These are phyloP conservation scores for Pleurostoma richardsiae DNA, from an alignment of 2,329 filamentous ascomycete species.

Conservation along the genomic window DNA sequence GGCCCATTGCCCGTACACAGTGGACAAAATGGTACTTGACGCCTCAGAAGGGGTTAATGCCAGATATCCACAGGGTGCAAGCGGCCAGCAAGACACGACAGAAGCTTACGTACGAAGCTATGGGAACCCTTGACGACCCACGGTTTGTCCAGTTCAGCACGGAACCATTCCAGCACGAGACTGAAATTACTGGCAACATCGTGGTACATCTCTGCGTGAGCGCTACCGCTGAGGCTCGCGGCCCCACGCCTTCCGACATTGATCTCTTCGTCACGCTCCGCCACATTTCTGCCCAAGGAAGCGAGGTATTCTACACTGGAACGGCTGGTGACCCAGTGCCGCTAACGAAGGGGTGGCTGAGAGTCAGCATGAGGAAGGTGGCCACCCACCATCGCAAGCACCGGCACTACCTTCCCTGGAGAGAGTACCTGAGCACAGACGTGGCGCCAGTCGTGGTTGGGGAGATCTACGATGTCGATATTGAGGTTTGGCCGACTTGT, in stretches of 20 bases:
- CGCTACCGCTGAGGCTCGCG: neutral
- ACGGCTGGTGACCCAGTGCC: conserved; percentile 61
- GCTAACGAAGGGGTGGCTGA: conserved; percentile 60
- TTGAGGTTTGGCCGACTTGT: conserved; percentile 63
- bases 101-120: conserved; percentile 38
- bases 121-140: conserved; percentile 46
- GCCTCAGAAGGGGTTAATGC: conserved; percentile 17
- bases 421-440: conserved; percentile 54
- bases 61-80: neutral
- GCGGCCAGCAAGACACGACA: neutral
- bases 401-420: conserved; percentile 47
- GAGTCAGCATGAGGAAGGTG: conserved; percentile 50
- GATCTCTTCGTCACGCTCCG: neutral
- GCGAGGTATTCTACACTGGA: conserved; percentile 56
- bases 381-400: conserved; percentile 45
- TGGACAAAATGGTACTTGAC: conserved; percentile 55
- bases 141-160: conserved; percentile 19
- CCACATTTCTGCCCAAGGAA: neutral
- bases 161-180: neutral
- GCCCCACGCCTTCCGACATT: neutral
- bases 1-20: conserved; percentile 58
- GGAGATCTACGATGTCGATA: conserved; percentile 53
- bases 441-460: conserved; percentile 47
- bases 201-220: conserved; percentile 27
- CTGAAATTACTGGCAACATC: neutral